Percentiles rank a stretch among this genome's conserved stretches.
phyloP scores from a whole-genome alignment of 441 rosid genomes.

The Sinapis alba region DNA sequence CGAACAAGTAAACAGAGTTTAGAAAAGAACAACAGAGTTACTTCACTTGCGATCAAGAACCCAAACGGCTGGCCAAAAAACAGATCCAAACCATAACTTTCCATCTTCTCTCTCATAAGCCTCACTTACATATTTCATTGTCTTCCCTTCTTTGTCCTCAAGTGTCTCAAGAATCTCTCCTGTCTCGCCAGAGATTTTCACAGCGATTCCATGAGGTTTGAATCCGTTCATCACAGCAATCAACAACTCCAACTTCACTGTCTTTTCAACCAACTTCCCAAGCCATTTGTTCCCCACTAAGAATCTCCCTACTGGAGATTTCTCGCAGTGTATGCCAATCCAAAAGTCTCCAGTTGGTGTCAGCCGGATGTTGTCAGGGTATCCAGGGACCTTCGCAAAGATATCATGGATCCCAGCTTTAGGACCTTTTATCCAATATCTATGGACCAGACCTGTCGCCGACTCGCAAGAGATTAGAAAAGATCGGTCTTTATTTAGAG shows the following conservation, averaged over 20 bases:
- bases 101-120: constrained; percentile 62
- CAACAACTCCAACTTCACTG: constrained; percentile 41
- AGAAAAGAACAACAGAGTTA: neutral
- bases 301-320: constrained; percentile 23
- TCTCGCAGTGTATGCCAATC: constrained; percentile 63
- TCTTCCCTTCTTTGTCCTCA: constrained; percentile 64
- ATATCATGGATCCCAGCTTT: constrained; percentile 56
- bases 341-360: constrained; percentile 63
- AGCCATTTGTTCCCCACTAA: constrained; percentile 32
- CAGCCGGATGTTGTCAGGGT: constrained; percentile 64
- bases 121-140: constrained; percentile 59
- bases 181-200: constrained; percentile 52
- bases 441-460: constrained; percentile 39
- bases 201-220: constrained; percentile 51
- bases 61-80: constrained; percentile 51
- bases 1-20: neutral
- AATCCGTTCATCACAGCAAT: constrained; percentile 45
- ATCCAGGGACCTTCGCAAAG: constrained; percentile 60
- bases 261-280: constrained; percentile 51
- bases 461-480: constrained; percentile 62
- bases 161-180: constrained; percentile 57
- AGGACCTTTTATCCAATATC: constrained; percentile 68
- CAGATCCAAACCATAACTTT: constrained; percentile 64
- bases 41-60: constrained; percentile 36
- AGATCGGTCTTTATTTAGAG: constrained; percentile 61